These are phyloP conservation scores for Backusella liffmaniae DNA, from an alignment of 192 early-diverging fungal species.

Conservation along the genomic window DNA sequence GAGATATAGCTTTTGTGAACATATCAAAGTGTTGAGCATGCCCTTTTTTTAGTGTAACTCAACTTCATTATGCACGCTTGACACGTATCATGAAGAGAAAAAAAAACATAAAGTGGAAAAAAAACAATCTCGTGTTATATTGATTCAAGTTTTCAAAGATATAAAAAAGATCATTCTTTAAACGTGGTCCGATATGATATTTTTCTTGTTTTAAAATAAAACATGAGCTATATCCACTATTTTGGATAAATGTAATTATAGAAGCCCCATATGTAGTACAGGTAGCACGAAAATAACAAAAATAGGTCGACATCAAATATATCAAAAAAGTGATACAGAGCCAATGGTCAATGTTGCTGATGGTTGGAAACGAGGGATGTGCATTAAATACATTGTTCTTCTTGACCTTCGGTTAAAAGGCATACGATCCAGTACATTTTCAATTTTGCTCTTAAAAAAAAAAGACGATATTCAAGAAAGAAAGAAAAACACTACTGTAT, in stretches of 20 bases:
- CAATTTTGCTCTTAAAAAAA: not conserved
- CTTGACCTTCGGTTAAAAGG: not conserved
- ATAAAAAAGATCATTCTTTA: not conserved
- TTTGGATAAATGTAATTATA: not conserved
- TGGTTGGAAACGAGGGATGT: not conserved
- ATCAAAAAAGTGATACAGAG: conserved; percentile 1
- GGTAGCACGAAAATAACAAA: not conserved
- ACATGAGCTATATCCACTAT: not conserved
- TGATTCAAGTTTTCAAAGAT: not conserved
- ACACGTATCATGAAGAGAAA: not conserved
- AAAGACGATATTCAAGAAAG: not conserved
- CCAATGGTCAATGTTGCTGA: not conserved
- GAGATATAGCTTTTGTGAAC: not conserved
- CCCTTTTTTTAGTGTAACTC: not conserved
- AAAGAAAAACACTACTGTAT: not conserved
- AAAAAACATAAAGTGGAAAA: not conserved
- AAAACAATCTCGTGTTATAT: not conserved
- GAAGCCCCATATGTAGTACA: not conserved
- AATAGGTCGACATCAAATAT: not conserved
- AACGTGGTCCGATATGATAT: not conserved
- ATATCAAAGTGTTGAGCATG: not conserved
- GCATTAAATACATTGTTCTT: not conserved
- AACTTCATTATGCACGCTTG: not conserved
- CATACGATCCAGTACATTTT: not conserved
- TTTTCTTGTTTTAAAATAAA: not conserved